These are phyloP conservation scores for Globisporangium perplexum DNA, from an alignment of 352 stramenopile species.

Conservation along the genomic window DNA sequence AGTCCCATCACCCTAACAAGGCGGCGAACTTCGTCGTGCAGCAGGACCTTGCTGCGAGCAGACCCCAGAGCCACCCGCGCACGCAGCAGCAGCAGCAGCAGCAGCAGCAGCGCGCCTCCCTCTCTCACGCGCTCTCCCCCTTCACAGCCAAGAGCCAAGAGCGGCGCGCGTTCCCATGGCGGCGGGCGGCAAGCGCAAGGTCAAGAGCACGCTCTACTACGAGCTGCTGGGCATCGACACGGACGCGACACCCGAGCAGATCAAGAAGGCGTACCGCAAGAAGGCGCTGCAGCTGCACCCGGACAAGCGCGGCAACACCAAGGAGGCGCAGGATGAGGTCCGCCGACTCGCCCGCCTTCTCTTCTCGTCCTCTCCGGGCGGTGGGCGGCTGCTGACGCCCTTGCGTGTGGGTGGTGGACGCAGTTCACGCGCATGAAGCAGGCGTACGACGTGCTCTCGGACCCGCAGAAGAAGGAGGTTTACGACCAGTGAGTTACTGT, in stretches of 20 bases:
- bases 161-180: not conserved
- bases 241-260: slow-evolving; percentile 71
- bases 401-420: slow-evolving; percentile 16
- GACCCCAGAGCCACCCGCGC: too few relatives aligned
- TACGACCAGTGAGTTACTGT: slow-evolving; percentile 57
- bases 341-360: too few relatives aligned
- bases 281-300: slow-evolving; percentile 92
- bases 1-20: too few relatives aligned
- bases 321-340: slow-evolving; percentile 74
- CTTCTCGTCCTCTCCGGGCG: slow-evolving; percentile 4
- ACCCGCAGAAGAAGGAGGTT: slow-evolving; percentile 80
- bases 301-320: slow-evolving; percentile 81
- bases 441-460: slow-evolving; percentile 91
- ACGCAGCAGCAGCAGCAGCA: too few relatives aligned
- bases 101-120: too few relatives aligned
- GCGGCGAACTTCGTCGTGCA: too few relatives aligned
- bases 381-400: slow-evolving; percentile 19
- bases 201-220: slow-evolving; percentile 73
- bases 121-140: too few relatives aligned
- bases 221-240: slow-evolving; percentile 73
- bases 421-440: slow-evolving; percentile 90
- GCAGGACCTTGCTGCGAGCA: too few relatives aligned
- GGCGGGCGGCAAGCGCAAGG: slow-evolving; percentile 47
- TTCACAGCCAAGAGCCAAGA: too few relatives aligned
- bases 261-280: slow-evolving; percentile 92